Evolutionary conservation across 352 stramenopile genomes (phyloP).

Genomic region (Albugo candida): DNA sequence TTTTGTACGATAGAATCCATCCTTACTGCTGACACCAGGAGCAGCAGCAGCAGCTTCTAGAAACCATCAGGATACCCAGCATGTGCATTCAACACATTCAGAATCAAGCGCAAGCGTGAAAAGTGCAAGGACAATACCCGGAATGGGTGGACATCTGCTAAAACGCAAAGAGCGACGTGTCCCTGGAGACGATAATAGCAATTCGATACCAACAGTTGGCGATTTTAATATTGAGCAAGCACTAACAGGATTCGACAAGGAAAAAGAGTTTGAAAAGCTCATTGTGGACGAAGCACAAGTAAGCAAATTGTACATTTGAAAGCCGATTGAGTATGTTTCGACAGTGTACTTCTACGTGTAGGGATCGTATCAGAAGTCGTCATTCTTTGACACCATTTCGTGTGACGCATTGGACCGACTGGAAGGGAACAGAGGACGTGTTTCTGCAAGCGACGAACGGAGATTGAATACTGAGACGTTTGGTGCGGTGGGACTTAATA

Average conservation of each 20-base stretch:
- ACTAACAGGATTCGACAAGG: conserved; percentile 55
- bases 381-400: conserved; percentile 82
- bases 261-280: conserved; percentile 61
- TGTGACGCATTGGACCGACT: conserved; percentile 71
- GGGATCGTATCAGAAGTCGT: conserved; percentile 74
- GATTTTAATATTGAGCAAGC: conserved; percentile 62
- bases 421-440: conserved; percentile 40
- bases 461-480: conserved; percentile 82
- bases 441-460: conserved; percentile 56
- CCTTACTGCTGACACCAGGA: too few relatives aligned
- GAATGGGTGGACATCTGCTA: conserved; percentile 65
- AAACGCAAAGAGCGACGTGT: conserved; percentile 58
- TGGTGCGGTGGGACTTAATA: conserved; percentile 65
- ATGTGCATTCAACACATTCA: too few relatives aligned
- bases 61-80: too few relatives aligned
- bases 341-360: conserved; percentile 1
- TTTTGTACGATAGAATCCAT: too few relatives aligned
- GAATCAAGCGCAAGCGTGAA: too few relatives aligned
- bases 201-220: conserved; percentile 6
- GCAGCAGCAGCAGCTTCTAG: too few relatives aligned
- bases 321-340: conserved; percentile 1
- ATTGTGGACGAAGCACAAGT: conserved; percentile 23
- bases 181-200: conserved; percentile 15
- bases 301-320: conserved; percentile 1
- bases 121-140: conserved; percentile 33